Conservation (phyloP, 176 grass and related monocot species). For the Carex kokanica region DNA sequence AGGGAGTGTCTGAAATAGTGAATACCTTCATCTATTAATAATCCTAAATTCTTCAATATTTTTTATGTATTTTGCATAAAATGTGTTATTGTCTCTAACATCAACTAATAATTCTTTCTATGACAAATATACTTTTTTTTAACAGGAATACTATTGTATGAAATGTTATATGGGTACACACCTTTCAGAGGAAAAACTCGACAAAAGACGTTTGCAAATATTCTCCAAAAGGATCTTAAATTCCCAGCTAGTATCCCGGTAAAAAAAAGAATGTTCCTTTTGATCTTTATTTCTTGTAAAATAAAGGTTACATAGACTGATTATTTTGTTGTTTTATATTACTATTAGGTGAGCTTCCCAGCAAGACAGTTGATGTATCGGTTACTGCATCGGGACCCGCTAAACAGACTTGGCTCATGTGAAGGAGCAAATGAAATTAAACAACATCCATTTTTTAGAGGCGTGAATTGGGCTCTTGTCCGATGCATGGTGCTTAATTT, state of each 20-base stretch:
- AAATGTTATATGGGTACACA: constrained; percentile 95
- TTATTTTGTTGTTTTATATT: background rate
- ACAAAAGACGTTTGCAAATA: constrained; percentile 88
- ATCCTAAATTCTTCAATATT: background rate
- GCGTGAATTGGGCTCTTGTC: constrained; percentile 85
- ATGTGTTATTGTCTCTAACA: background rate
- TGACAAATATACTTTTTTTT: constrained; percentile 4
- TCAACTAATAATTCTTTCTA: background rate
- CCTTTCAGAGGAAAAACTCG: constrained; percentile 94
- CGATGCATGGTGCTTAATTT: constrained; percentile 42
- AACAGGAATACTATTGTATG: constrained; percentile 82
- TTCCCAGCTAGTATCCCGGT: constrained; percentile 69
- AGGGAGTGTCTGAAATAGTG: background rate
- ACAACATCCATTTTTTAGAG: constrained; percentile 68
- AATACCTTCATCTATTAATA: background rate
- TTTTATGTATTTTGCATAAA: constrained; percentile 7
- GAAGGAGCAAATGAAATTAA: constrained; percentile 80
- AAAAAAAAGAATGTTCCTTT: background rate
- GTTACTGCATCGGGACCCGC: constrained; percentile 67
- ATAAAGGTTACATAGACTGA: background rate
- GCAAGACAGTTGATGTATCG: constrained; percentile 70
- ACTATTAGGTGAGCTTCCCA: constrained; percentile 56
- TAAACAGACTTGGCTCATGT: constrained; percentile 63
- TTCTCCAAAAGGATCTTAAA: constrained; percentile 88
- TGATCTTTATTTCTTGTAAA: background rate